Evolutionary conservation across 1,284 basidiomycete species (phyloP).

Genomic region (Melampsora larici-populina): DNA sequence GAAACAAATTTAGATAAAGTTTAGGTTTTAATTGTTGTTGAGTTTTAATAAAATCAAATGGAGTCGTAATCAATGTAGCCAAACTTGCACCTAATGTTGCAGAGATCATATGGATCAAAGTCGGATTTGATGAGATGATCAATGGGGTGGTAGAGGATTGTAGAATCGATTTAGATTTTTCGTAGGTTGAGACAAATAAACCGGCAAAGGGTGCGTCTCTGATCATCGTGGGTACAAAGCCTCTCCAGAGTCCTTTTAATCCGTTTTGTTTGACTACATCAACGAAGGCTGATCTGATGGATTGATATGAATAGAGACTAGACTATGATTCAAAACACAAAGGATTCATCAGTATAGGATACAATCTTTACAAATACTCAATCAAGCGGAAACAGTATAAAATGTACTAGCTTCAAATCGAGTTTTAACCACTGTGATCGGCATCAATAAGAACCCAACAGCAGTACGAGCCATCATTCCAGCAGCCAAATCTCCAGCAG

Average conservation of each 20-base stretch:
- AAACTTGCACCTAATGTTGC: constrained; percentile 48
- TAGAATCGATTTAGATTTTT: constrained; percentile 53
- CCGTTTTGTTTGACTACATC: constrained; percentile 67
- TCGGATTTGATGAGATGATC: neutral
- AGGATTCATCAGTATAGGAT: neutral
- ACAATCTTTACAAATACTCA: neutral
- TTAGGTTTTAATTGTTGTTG: constrained; percentile 47
- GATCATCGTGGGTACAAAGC: constrained; percentile 81
- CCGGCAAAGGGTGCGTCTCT: constrained; percentile 96
- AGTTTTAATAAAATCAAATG: constrained; percentile 52
- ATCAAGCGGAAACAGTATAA: too few species aligned
- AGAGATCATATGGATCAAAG: neutral
- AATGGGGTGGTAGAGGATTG: neutral
- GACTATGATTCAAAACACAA: constrained; percentile 61
- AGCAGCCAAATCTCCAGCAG: constrained; percentile 78
- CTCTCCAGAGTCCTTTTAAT: constrained; percentile 77
- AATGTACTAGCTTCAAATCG: constrained; percentile 73
- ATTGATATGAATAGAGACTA: constrained; percentile 69
- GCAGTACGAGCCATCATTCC: constrained; percentile 79
- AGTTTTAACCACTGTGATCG: constrained; percentile 90
- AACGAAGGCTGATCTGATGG: constrained; percentile 63
- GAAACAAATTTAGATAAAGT: constrained; percentile 52
- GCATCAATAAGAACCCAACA: constrained; percentile 85
- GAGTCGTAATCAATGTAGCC: constrained; percentile 50
- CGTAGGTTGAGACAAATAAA: constrained; percentile 86